A percentile compares a stretch with the other conserved stretches of the same genome.
Evolutionary conservation across 257 asterid species (phyloP).

Genomic region (Dorcoceras hygrometricum): DNA sequence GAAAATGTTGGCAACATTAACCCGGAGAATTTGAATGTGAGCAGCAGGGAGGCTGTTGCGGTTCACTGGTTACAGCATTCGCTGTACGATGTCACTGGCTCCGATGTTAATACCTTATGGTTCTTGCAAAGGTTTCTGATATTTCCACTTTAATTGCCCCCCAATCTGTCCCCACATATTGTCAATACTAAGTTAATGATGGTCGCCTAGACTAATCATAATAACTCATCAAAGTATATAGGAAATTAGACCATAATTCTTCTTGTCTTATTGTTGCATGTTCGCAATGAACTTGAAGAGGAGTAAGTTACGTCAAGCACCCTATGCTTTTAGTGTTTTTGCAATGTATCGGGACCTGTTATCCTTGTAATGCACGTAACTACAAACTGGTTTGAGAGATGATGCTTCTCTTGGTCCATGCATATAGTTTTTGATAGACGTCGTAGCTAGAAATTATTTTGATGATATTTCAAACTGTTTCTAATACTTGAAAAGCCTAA

Average conservation of each 20-base stretch:
- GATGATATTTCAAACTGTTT: neutral
- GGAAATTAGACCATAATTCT: neutral
- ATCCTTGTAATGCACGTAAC: too few relatives aligned
- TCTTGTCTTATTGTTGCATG: neutral
- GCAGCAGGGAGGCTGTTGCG: conserved; percentile 90
- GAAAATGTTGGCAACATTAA: conserved; percentile 81
- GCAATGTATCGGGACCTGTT: too few relatives aligned
- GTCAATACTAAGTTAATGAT: neutral
- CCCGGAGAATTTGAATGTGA: conserved; percentile 56
- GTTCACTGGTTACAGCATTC: conserved; percentile 99
- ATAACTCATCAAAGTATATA: neutral
- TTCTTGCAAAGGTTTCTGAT: conserved; percentile 68
- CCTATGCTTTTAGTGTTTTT: too few relatives aligned
- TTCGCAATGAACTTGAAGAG: neutral
- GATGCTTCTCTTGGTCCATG: neutral
- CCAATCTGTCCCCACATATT: neutral
- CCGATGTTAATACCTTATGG: conserved; percentile 74
- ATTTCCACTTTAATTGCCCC: neutral
- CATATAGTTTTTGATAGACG: too few relatives aligned
- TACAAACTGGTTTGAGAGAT: neutral
- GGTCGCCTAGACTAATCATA: neutral
- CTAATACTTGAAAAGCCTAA: neutral
- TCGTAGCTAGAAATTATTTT: too few relatives aligned
- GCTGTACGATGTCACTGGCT: conserved; percentile 88
- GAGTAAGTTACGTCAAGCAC: neutral